Conservation (phyloP, 2,329 filamentous ascomycete species). For the Arthrobotrys musiformis region DNA sequence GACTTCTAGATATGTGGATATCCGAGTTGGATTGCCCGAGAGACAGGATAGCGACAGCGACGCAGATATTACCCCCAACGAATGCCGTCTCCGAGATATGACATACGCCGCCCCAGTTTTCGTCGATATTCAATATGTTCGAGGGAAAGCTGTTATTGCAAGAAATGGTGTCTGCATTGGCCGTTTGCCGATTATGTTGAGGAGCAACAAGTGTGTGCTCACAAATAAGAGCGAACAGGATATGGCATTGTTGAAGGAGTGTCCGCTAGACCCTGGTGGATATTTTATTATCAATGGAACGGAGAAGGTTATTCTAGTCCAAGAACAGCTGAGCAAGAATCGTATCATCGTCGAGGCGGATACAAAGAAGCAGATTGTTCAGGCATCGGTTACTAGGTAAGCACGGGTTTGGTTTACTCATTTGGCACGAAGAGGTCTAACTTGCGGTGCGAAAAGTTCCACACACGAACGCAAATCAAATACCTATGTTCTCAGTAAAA, state of each 20-base stretch:
- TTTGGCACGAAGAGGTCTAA: conserved; percentile 12
- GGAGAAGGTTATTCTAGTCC: conserved; percentile 97
- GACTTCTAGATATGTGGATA: conserved; percentile 75
- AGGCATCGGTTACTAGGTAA: conserved; percentile 86
- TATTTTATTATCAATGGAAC: conserved; percentile 98
- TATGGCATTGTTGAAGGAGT: conserved; percentile 94
- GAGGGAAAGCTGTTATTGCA: conserved; percentile 80
- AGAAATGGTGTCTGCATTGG: conserved; percentile 82
- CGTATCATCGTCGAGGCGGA: conserved; percentile 96
- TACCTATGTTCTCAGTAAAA: conserved; percentile 93
- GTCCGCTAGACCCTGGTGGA: conserved; percentile 91
- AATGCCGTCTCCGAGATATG: conserved; percentile 94
- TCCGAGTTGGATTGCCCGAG: conserved; percentile 83
- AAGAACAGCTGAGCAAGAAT: conserved; percentile 99
- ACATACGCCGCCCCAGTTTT: conserved; percentile 97
- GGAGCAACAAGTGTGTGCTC: conserved; percentile 91
- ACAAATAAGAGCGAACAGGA: conserved; percentile 83
- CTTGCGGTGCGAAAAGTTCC: conserved; percentile 70
- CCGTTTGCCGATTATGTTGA: conserved; percentile 94
- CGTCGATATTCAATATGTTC: conserved; percentile 89
- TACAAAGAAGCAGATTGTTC: conserved; percentile 89
- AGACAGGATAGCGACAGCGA: conserved; percentile 77
- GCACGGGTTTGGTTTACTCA: background rate
- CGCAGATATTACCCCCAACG: conserved; percentile 87
- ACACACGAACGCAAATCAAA: conserved; percentile 98